These are phyloP conservation scores for Pleurotus platypus DNA, from an alignment of 768 basidiomycete genomes.

Conservation along the genomic window DNA sequence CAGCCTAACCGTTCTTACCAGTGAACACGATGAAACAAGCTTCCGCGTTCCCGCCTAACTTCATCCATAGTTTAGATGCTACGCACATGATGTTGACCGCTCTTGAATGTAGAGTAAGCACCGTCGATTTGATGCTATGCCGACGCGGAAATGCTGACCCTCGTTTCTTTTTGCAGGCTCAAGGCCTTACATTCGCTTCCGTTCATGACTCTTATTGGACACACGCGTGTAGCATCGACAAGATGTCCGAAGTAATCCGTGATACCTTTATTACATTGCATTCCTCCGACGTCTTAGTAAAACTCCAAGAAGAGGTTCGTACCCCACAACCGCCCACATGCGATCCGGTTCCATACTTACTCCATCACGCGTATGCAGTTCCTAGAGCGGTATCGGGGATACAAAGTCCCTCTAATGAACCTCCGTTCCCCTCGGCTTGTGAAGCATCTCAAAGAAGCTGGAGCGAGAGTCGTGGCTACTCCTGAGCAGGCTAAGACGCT, in stretches of 20 bases:
- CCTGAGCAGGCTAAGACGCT: constrained; percentile 5
- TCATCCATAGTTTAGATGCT: constrained; percentile 95
- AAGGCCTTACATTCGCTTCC: constrained; percentile 81
- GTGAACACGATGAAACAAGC: constrained; percentile 88
- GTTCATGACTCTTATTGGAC: constrained; percentile 99
- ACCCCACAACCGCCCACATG: background rate
- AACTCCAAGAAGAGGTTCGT: constrained; percentile 71
- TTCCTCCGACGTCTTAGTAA: constrained; percentile 76
- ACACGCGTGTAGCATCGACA: constrained; percentile 81
- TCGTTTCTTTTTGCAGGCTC: constrained; percentile 41
- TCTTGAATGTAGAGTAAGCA: constrained; percentile 74
- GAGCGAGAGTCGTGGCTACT: constrained; percentile 38
- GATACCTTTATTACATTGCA: constrained; percentile 93
- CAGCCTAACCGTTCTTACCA: constrained; percentile 13
- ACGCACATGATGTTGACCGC: constrained; percentile 99
- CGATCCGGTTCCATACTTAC: background rate
- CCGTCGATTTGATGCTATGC: background rate
- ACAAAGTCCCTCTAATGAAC: constrained; percentile 56
- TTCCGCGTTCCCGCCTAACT: constrained; percentile 97
- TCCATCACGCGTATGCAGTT: constrained; percentile 42
- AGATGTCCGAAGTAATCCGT: constrained; percentile 86
- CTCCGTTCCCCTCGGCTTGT: constrained; percentile 34
- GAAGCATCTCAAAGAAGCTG: constrained; percentile 39
- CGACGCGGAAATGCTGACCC: background rate
- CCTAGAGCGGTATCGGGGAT: constrained; percentile 69